phyloP scores from a whole-genome alignment of 352 stramenopile genomes.

The Phytopythium boreale region DNA sequence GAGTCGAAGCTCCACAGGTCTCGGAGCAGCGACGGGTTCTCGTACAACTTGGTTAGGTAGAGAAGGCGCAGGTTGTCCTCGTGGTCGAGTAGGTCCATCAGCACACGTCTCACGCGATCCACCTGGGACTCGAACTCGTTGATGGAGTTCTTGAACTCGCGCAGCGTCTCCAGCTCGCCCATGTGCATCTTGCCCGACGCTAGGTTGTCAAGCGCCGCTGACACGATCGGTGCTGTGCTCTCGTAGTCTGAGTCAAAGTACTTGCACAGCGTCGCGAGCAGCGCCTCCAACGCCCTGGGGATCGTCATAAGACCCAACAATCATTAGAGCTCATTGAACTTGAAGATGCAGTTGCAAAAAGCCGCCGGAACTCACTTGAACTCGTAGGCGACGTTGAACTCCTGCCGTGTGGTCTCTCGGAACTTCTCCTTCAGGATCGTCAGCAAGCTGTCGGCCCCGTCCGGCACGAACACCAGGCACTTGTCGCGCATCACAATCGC shows the following conservation, averaged over 20 bases:
- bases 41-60: conserved; percentile 65
- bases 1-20: conserved; percentile 68
- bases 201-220: conserved; percentile 45
- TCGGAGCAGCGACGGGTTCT: conserved; percentile 44
- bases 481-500: conserved; percentile 72
- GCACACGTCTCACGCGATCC: conserved; percentile 45
- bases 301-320: background rate
- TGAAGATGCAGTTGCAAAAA: background rate
- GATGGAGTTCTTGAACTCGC: conserved; percentile 67
- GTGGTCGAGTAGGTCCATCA: conserved; percentile 69
- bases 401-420: conserved; percentile 39
- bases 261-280: conserved; percentile 50
- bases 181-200: conserved; percentile 43
- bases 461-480: conserved; percentile 57
- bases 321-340: background rate
- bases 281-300: conserved; percentile 47
- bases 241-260: conserved; percentile 59
- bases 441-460: conserved; percentile 54
- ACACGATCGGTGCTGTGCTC: conserved; percentile 37
- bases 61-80: conserved; percentile 61
- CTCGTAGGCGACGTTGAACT: conserved; percentile 58
- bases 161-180: conserved; percentile 56
- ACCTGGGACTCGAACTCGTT: conserved; percentile 73
- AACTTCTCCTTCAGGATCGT: conserved; percentile 70
- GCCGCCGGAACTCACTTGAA: conserved; percentile 46